phyloP scores from a whole-genome alignment of 2,329 filamentous ascomycete genomes.

The Aspergillaceae sp. region DNA sequence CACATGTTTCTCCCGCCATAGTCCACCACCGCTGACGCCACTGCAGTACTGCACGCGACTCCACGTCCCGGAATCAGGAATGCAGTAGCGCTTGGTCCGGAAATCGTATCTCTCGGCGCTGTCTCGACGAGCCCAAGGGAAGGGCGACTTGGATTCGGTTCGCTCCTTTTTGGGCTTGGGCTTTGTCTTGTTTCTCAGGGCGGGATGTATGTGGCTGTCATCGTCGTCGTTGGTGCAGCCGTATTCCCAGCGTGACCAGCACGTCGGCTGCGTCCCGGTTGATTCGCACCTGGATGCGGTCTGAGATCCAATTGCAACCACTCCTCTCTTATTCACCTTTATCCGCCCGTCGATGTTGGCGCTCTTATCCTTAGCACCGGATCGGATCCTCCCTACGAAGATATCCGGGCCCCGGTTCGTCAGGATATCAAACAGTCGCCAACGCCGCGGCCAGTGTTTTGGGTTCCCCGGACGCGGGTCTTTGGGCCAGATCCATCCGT shows the following conservation, averaged over 20 bases:
- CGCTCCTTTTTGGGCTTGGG: not conserved
- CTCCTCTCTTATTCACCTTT: not conserved
- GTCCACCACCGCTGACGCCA: slow-evolving; percentile 3
- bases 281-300: not conserved
- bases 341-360: not conserved
- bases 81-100: slow-evolving; percentile 20
- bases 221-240: slow-evolving; percentile 1
- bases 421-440: slow-evolving; percentile 30
- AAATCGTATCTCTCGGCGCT: slow-evolving; percentile 24
- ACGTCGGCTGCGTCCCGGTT: not conserved
- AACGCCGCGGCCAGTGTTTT: slow-evolving; percentile 19
- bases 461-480: slow-evolving; percentile 28
- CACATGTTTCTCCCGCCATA: slow-evolving; percentile 9
- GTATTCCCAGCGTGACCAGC: slow-evolving; percentile 11
- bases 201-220: not conserved
- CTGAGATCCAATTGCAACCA: not conserved
- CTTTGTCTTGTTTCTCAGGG: not conserved
- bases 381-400: slow-evolving; percentile 24
- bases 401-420: slow-evolving; percentile 36
- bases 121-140: slow-evolving; percentile 14
- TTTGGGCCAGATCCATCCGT: slow-evolving; percentile 32
- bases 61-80: slow-evolving; percentile 23
- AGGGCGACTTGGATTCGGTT: not conserved
- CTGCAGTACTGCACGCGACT: slow-evolving; percentile 22
- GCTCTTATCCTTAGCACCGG: not conserved